Conservation (phyloP, 2,329 filamentous ascomycete species). For the Aurifilum marmelostoma region DNA sequence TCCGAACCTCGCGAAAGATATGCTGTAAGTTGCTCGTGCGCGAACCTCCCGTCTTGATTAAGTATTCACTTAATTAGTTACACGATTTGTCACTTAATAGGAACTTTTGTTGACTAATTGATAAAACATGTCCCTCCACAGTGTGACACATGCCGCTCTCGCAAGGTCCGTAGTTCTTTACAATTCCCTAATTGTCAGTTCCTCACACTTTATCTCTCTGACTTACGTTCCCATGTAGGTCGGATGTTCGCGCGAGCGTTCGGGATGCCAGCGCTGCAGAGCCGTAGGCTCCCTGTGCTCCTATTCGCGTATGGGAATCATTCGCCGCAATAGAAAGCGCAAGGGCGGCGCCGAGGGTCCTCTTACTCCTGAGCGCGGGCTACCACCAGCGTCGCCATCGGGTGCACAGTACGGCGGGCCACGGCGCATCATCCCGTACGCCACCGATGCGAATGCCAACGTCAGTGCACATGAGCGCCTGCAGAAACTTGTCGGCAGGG, state of each 20-base stretch:
- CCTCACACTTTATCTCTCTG: not conserved
- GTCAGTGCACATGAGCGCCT: conserved; percentile 7
- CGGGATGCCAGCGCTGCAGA: conserved; percentile 16
- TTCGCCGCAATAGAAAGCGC: conserved; percentile 14
- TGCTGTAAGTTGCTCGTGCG: conserved; percentile 5
- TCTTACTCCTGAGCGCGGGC: not conserved
- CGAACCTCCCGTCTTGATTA: not conserved
- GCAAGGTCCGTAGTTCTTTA: not conserved
- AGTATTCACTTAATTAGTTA: too few relatives aligned
- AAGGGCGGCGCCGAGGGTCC: not conserved
- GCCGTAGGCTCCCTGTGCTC: conserved; percentile 4
- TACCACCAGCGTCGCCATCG: too few relatives aligned
- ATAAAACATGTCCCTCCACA: too few relatives aligned
- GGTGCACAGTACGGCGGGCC: not conserved
- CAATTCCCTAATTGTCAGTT: too few relatives aligned
- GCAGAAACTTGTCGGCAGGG: not conserved
- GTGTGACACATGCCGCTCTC: conserved; percentile 9
- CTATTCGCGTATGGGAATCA: conserved; percentile 11
- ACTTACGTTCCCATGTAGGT: not conserved
- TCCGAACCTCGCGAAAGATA: conserved; percentile 10
- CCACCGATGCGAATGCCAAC: not conserved
- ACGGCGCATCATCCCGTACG: not conserved
- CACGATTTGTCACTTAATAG: too few relatives aligned
- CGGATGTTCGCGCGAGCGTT: conserved; percentile 12
- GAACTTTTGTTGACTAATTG: too few relatives aligned